Conservation (phyloP, 441 rosid species). For the Gossypium laxum region DNA sequence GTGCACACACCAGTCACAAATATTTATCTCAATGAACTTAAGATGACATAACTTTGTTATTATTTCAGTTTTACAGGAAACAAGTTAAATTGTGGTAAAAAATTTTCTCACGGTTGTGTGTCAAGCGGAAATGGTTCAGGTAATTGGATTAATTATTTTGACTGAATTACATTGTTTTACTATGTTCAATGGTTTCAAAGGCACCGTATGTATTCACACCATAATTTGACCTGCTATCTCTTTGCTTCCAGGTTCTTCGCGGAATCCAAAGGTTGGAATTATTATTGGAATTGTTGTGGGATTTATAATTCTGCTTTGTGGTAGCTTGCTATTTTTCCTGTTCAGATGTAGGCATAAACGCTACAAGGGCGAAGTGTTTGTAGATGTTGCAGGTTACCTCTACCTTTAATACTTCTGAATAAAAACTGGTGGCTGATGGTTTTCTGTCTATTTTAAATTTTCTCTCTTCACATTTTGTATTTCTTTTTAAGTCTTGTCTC, state of each 20-base stretch:
- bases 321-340: conserved; percentile 43
- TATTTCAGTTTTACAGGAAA: conserved; percentile 64
- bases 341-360: conserved; percentile 58
- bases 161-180: conserved; percentile 5
- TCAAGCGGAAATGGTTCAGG: conserved; percentile 49
- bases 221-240: conserved; percentile 5
- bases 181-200: conserved; percentile 6
- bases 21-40: conserved; percentile 12
- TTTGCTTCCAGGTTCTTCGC: conserved; percentile 43
- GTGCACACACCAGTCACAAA: background rate
- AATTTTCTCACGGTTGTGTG: conserved; percentile 38
- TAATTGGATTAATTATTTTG: conserved; percentile 16
- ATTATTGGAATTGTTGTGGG: conserved; percentile 71
- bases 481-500: background rate
- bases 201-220: background rate
- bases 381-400: conserved; percentile 76
- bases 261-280: conserved; percentile 58
- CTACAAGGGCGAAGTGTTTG: conserved; percentile 62
- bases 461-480: background rate
- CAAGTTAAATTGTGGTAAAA: conserved; percentile 53
- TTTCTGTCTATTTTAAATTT: background rate
- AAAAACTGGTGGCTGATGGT: background rate
- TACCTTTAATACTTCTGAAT: conserved; percentile 9
- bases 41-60: conserved; percentile 16
- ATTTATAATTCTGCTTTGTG: conserved; percentile 34